A percentile compares a stretch with the other conserved stretches of the same genome.
These are phyloP conservation scores for Daldinia childiae DNA, from an alignment of 495 filamentous ascomycete species.

Conservation along the genomic window DNA sequence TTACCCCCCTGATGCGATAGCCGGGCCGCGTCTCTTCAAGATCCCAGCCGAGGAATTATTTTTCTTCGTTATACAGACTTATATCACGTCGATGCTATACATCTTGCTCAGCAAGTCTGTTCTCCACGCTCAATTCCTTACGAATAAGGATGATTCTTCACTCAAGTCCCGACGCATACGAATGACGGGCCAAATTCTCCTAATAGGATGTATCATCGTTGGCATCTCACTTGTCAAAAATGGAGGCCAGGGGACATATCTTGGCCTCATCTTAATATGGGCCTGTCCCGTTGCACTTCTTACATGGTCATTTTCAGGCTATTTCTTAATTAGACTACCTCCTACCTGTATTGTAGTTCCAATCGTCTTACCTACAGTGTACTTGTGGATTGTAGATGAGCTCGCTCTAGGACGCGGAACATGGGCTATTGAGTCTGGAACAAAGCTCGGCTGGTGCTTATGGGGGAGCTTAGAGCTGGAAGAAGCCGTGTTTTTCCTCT, in stretches of 20 bases:
- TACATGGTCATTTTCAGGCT: slow-evolving; percentile 68
- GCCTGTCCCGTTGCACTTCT: slow-evolving; percentile 67
- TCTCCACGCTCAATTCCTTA: slow-evolving; percentile 66
- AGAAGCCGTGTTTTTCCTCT: slow-evolving; percentile 74
- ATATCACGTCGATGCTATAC: slow-evolving; percentile 72
- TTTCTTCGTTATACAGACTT: slow-evolving; percentile 81
- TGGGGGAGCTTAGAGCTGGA: slow-evolving; percentile 73
- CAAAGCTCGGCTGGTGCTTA: slow-evolving; percentile 65
- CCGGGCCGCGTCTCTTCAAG: slow-evolving; percentile 64
- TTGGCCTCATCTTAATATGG: slow-evolving; percentile 74
- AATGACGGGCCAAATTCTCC: slow-evolving; percentile 52
- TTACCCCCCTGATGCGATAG: slow-evolving; percentile 68
- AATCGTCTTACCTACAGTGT: slow-evolving; percentile 68
- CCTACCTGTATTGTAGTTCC: slow-evolving; percentile 60
- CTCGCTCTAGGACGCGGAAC: slow-evolving; percentile 68
- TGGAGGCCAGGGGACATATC: slow-evolving; percentile 63
- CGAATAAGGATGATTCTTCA: slow-evolving; percentile 43
- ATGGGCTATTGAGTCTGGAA: slow-evolving; percentile 70
- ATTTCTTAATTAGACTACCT: slow-evolving; percentile 67
- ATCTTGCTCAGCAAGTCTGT: slow-evolving; percentile 68
- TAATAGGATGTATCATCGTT: slow-evolving; percentile 49
- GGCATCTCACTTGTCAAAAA: slow-evolving; percentile 54
- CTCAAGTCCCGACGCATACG: slow-evolving; percentile 17
- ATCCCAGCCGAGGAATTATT: slow-evolving; percentile 75
- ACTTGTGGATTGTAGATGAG: slow-evolving; percentile 73